A percentile compares a stretch with the other conserved stretches of the same genome.
These are phyloP conservation scores for Cephaloascus fragrans DNA, from an alignment of 805 yeast species.

Conservation along the genomic window DNA sequence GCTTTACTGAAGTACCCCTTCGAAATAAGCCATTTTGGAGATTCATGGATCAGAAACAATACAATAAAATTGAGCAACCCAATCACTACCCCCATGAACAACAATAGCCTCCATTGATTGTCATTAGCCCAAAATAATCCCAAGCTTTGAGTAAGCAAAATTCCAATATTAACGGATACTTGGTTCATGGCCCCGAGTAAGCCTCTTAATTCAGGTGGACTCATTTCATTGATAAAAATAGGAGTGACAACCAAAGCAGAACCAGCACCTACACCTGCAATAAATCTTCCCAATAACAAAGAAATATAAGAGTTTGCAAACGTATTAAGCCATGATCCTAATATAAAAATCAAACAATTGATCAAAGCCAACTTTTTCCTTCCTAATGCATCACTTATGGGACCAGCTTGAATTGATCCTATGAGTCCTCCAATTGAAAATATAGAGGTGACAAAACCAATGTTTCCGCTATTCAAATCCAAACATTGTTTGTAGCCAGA, in stretches of 20 bases:
- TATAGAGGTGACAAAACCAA: conserved; percentile 69
- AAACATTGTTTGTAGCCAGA: conserved; percentile 38
- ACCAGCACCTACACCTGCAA: conserved; percentile 86
- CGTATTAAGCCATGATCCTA: conserved; percentile 60
- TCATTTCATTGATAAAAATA: conserved; percentile 66
- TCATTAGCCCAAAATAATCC: conserved; percentile 63
- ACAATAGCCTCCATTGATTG: conserved; percentile 61
- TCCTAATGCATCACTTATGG: conserved; percentile 57
- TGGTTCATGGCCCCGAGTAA: conserved; percentile 85
- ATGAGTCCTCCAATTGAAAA: conserved; percentile 79
- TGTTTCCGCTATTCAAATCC: conserved; percentile 40
- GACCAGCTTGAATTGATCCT: conserved; percentile 64
- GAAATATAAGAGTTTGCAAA: conserved; percentile 28
- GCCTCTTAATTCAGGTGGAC: conserved; percentile 65
- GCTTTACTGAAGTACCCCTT: conserved; percentile 37
- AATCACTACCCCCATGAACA: conserved; percentile 50
- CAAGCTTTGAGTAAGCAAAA: conserved; percentile 64
- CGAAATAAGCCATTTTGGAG: conserved; percentile 73
- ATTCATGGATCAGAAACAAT: conserved; percentile 46
- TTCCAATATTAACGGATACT: conserved; percentile 78
- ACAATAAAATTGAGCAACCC: conserved; percentile 39
- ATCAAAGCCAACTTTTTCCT: conserved; percentile 42
- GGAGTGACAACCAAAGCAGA: conserved; percentile 80
- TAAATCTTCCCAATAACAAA: conserved; percentile 58
- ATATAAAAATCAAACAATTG: conserved; percentile 39